Percentiles rank a stretch among this genome's conserved stretches.
Conservation (phyloP, 2,329 filamentous ascomycete genomes). For the Penicillium freii region DNA sequence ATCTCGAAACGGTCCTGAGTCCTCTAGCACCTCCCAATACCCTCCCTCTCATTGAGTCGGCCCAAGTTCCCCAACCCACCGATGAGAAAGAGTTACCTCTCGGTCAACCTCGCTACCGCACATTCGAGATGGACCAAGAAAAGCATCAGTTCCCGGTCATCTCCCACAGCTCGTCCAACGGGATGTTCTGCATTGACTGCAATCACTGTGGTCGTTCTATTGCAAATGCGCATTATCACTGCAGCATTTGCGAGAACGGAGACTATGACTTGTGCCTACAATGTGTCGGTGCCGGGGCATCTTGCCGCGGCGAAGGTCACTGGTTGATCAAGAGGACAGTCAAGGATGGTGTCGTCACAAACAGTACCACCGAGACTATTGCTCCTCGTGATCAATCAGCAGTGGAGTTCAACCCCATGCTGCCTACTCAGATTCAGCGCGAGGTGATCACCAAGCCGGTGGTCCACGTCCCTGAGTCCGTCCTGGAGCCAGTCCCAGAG, state of each 20-base stretch:
- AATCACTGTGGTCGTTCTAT: constrained; percentile 82
- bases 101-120: constrained; percentile 24
- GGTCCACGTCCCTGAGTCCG: constrained; percentile 13
- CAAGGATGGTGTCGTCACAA: constrained; percentile 72
- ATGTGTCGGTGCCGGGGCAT: constrained; percentile 72
- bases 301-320: constrained; percentile 76
- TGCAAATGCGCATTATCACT: constrained; percentile 85
- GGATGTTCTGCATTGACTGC: constrained; percentile 82
- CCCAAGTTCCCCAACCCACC: neutral
- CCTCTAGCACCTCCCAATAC: constrained; percentile 19
- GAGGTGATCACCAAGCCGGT: constrained; percentile 18
- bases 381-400: constrained; percentile 58
- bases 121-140: constrained; percentile 30
- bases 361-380: constrained; percentile 81
- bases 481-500: constrained; percentile 25
- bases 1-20: constrained; percentile 45
- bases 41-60: constrained; percentile 7
- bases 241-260: constrained; percentile 85
- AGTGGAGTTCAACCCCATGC: constrained; percentile 12
- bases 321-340: constrained; percentile 93
- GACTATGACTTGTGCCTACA: constrained; percentile 88
- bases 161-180: constrained; percentile 34
- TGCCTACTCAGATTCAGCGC: constrained; percentile 9
- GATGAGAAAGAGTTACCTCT: constrained; percentile 5
- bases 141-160: constrained; percentile 33